Conservation (phyloP, 495 filamentous ascomycete genomes). For the Xeromyces bisporus region DNA sequence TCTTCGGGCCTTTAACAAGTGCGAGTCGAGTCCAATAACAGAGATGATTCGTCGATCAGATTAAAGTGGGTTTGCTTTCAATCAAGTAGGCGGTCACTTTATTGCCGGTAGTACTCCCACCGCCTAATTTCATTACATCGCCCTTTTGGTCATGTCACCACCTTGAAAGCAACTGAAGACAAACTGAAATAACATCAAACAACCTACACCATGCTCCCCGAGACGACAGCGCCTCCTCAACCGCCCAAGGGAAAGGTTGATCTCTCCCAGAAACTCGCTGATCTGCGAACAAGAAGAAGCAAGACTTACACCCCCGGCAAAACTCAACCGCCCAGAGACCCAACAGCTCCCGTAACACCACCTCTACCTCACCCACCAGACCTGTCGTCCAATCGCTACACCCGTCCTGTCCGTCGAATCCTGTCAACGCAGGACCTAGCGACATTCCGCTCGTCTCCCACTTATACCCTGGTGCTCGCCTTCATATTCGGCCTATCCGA, state of each 20-base stretch:
- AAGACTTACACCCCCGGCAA: constrained; percentile 32
- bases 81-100: no score
- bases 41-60: no score
- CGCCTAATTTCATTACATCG: neutral
- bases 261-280: constrained; percentile 46
- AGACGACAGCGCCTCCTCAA: no score
- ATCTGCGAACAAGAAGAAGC: constrained; percentile 43
- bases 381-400: constrained; percentile 42
- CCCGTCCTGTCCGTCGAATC: constrained; percentile 56
- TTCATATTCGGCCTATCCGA: constrained; percentile 83
- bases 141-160: no score
- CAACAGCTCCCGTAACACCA: constrained; percentile 56
- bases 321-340: no score
- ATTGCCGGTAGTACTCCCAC: no score
- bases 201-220: no score
- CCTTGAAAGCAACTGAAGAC: neutral
- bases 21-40: no score
- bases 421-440: constrained; percentile 65
- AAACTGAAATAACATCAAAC: no score
- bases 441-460: constrained; percentile 60
- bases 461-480: constrained; percentile 57
- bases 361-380: constrained; percentile 52
- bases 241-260: no score
- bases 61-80: no score
- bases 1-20: no score